Base-by-base conservation (phyloP, 306 rosid genomes). In the Echinosophora koreensis region DNA sequence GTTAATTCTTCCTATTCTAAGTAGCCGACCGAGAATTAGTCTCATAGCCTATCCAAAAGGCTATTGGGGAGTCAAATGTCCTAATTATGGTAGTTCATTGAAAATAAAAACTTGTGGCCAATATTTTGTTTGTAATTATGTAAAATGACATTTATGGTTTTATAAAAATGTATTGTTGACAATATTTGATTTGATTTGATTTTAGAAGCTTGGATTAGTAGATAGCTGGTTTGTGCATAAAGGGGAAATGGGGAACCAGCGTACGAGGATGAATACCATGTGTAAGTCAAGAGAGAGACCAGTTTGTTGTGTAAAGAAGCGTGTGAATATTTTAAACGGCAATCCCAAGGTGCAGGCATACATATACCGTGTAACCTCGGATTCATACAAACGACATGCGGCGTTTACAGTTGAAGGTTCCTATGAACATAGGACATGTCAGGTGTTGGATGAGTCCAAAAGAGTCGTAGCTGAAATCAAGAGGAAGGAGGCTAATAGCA, bases 221-320 rank as follows among this genome's bases (percentile, higher is more conserved):
- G 91, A 92, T 13, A 80, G 82, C 42, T 95, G 97, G 98, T 68
- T 13, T 44, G 88, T 95, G 44, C 89, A 89, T 47, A 85, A 85
- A 87, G 98, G 97, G 39, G 97, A 94, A 74, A 69, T 9, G 10
- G 75, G 78, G 47, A 81, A 65, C 6, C 55, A 39, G 16, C 0
- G 72, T 11, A 10, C 4, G 32, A 65, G 38, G 49, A 79, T 14
- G 12, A 50, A 16, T 13, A 65, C 63, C 34, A 13, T 46, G 39
- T 18, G 5, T n/a, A 71, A 77, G 70, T 32, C 76, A 44, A 62
- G 76, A 18, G 46, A 72, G 37, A 84, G 55, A 67, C 95, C 95
- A 6, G 68, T 85, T 58, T 92, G 86, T 73, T 81, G 85, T 58
- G 90, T 92, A 28, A 86, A 55, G 83, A 94, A 90, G 89, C 77